A percentile compares a stretch with the other conserved stretches of the same genome.
Conservation (phyloP, 140 eudicot genomes). For the Anethum foeniculum region DNA sequence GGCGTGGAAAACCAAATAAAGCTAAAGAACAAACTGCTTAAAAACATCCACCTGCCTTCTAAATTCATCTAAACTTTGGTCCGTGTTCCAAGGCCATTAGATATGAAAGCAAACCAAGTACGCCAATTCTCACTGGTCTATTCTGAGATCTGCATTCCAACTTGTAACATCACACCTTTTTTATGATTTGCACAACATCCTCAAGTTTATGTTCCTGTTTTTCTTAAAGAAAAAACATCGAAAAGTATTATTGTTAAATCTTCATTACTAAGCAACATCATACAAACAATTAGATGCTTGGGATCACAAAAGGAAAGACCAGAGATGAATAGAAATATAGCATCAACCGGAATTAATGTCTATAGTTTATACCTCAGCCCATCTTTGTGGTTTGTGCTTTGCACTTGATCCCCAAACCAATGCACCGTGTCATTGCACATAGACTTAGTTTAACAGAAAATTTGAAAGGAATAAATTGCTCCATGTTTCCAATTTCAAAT, state of each 20-base stretch:
- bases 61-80: background rate
- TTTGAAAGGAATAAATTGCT: background rate
- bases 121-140: background rate
- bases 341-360: background rate
- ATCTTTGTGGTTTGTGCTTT: conserved; percentile 97
- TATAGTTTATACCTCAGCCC: conserved; percentile 56
- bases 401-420: conserved; percentile 98
- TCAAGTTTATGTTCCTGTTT: conserved; percentile 95
- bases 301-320: background rate
- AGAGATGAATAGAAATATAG: background rate
- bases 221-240: background rate
- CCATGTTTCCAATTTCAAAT: background rate
- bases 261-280: background rate
- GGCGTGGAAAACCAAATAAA: background rate
- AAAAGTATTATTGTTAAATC: background rate
- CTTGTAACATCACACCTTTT: conserved; percentile 48
- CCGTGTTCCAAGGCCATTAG: background rate
- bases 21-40: conserved; percentile 13
- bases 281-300: background rate
- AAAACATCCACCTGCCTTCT: conserved; percentile 11
- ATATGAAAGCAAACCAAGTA: background rate
- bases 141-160: background rate
- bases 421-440: conserved; percentile 49
- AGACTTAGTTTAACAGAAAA: background rate
- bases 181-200: conserved; percentile 95